Evolutionary conservation across 306 rosid species (phyloP), one percentile per base, ranked within the genome.

Genomic region (Coriaria nepalensis): DNA sequence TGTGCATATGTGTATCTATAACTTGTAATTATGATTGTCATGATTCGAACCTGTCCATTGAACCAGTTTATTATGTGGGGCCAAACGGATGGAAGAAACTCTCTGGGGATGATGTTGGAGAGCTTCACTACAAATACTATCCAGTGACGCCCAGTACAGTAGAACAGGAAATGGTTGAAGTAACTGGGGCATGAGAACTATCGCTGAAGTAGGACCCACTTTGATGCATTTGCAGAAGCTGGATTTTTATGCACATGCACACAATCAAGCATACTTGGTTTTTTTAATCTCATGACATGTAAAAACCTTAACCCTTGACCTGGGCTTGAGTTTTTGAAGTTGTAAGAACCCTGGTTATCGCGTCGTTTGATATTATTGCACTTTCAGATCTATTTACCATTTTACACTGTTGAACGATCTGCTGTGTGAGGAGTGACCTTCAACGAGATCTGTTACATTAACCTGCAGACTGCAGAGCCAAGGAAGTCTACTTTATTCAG

Each of bases 161-260:
- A 15, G 98, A 90, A 46, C 95, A 85, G 50, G 95, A 90, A 75
- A 90, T 90, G 95, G 83, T 52, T 6, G 98, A 85, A 67, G 97
- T 78, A 51, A 45, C 73, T 48, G 73, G 58, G n/a, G 75, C 86
- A 10, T 78, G 50, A 64, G 47, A 39, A 20, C 29, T 20, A 9
- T 62, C 33, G 29, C 29, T 3, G 29, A 20, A 20, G 39, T 46
- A 2, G 13, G 8, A 33, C 3, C 13, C 34, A 48, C 41, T 42
- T 54, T 14, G 12, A 54, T 40, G 34, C 11, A 54, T 47, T 33
- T 65, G 42, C 46, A 32, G 9, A 36, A 59, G 39, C 33, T 64
- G 59, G 39, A 50, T 45, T 2, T 45, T 45, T 45, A 20, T 20
- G 29, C 29, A 20, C 29, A 20, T 20, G 29, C 29, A 20, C 29